Conservation (phyloP, 805 yeast species). For the Scheffersomyces coipomensis region DNA sequence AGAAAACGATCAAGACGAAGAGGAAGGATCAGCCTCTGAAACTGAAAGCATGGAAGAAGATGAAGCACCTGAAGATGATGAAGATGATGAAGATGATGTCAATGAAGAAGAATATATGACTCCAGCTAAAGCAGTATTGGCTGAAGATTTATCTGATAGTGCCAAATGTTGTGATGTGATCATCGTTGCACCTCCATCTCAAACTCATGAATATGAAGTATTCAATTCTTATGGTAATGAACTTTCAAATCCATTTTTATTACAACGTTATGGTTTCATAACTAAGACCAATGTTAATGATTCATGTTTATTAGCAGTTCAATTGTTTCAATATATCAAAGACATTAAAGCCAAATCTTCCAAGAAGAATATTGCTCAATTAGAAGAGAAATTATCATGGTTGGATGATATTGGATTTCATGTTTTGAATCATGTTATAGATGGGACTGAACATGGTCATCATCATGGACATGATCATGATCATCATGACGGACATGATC, state of each 20-base stretch:
- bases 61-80: constrained; percentile 23
- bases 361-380: constrained; percentile 26
- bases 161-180: constrained; percentile 70
- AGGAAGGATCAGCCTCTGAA: constrained; percentile 23
- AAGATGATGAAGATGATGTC: constrained; percentile 11
- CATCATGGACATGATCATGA: constrained; percentile 9
- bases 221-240: constrained; percentile 81
- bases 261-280: constrained; percentile 80
- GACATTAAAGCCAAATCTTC: constrained; percentile 15
- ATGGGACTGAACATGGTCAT: constrained; percentile 7
- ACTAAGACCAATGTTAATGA: constrained; percentile 49
- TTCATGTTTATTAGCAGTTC: constrained; percentile 55
- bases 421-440: constrained; percentile 23
- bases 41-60: constrained; percentile 18
- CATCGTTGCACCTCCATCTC: constrained; percentile 39
- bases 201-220: constrained; percentile 52
- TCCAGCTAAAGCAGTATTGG: constrained; percentile 27
- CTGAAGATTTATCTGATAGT: constrained; percentile 31
- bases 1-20: constrained; percentile 8
- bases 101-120: neutral
- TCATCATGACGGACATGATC: constrained; percentile 13
- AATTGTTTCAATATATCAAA: constrained; percentile 35
- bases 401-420: constrained; percentile 47
- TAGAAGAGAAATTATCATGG: constrained; percentile 45
- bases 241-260: constrained; percentile 58